These are phyloP conservation scores for Aplosporella prunicola DNA, from an alignment of 2,329 filamentous ascomycete species.

Conservation along the genomic window DNA sequence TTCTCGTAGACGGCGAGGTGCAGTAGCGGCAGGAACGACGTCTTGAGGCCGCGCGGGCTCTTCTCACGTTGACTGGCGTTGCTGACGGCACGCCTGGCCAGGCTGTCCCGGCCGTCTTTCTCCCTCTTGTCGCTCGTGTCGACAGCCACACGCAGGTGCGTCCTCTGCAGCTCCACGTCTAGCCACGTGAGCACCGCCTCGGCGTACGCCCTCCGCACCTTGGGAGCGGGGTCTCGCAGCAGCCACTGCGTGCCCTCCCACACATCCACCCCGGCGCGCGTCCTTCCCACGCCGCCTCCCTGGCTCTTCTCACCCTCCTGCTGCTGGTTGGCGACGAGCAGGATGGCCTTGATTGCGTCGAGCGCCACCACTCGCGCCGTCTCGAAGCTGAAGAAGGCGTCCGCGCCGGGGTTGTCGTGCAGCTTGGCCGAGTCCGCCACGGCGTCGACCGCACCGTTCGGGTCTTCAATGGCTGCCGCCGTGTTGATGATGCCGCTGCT, in stretches of 20 bases:
- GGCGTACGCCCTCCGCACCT: constrained; percentile 75
- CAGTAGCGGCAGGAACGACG: constrained; percentile 70
- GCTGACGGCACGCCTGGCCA: constrained; percentile 25
- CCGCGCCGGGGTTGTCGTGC: constrained; percentile 43
- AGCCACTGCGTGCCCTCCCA: constrained; percentile 98
- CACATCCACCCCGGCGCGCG: constrained; percentile 65
- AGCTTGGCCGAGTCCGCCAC: constrained; percentile 40
- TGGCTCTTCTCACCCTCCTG: constrained; percentile 20
- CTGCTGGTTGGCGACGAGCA: constrained; percentile 65
- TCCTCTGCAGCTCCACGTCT: constrained; percentile 62
- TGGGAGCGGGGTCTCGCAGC: constrained; percentile 65
- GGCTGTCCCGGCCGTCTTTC: constrained; percentile 32
- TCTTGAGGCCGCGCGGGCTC: constrained; percentile 40
- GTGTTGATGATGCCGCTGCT: constrained; percentile 34
- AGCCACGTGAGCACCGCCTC: constrained; percentile 81
- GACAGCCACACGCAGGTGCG: constrained; percentile 50
- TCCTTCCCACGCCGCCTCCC: constrained; percentile 53
- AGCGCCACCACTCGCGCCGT: constrained; percentile 57
- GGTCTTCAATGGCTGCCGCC: constrained; percentile 43
- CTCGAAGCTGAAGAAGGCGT: constrained; percentile 54
- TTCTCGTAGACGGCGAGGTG: constrained; percentile 88
- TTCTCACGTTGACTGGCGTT: constrained; percentile 10
- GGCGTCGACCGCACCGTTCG: constrained; percentile 38
- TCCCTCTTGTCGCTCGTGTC: constrained; percentile 36
- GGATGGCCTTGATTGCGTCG: constrained; percentile 69